A percentile compares a stretch with the other conserved stretches of the same genome.
These are phyloP conservation scores for Rhizopogon sp. DNA, from an alignment of 768 basidiomycete genomes.

Conservation along the genomic window DNA sequence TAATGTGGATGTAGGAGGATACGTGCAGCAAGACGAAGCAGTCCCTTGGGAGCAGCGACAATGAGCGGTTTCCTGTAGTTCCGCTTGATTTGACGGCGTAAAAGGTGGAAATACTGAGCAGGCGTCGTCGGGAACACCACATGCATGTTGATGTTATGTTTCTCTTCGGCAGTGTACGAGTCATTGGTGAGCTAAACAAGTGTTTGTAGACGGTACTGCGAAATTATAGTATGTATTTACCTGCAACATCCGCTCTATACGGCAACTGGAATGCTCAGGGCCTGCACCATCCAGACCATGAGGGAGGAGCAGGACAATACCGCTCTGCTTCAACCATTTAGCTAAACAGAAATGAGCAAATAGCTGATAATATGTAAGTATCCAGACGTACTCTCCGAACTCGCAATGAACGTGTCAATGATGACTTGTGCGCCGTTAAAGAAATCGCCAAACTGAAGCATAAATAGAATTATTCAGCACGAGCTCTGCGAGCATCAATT, in stretches of 20 bases:
- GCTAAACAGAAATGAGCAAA: constrained; percentile 36
- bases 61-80: constrained; percentile 87
- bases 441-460: constrained; percentile 78
- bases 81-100: constrained; percentile 80
- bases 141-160: constrained; percentile 72
- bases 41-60: constrained; percentile 79
- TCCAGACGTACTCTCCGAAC: constrained; percentile 67
- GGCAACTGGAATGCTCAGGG: constrained; percentile 87
- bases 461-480: background rate
- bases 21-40: constrained; percentile 70
- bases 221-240: constrained; percentile 29
- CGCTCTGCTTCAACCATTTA: constrained; percentile 93
- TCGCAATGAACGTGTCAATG: constrained; percentile 85
- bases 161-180: constrained; percentile 30
- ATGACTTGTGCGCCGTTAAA: constrained; percentile 87
- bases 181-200: constrained; percentile 70
- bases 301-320: constrained; percentile 78
- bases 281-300: constrained; percentile 92
- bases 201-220: background rate
- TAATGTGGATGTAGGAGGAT: background rate
- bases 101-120: constrained; percentile 88
- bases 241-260: constrained; percentile 89
- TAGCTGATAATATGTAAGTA: background rate
- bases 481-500: background rate
- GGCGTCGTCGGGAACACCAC: constrained; percentile 85